These are phyloP conservation scores for Lophiostoma macrostomum DNA, from an alignment of 495 filamentous ascomycete species.

Conservation along the genomic window DNA sequence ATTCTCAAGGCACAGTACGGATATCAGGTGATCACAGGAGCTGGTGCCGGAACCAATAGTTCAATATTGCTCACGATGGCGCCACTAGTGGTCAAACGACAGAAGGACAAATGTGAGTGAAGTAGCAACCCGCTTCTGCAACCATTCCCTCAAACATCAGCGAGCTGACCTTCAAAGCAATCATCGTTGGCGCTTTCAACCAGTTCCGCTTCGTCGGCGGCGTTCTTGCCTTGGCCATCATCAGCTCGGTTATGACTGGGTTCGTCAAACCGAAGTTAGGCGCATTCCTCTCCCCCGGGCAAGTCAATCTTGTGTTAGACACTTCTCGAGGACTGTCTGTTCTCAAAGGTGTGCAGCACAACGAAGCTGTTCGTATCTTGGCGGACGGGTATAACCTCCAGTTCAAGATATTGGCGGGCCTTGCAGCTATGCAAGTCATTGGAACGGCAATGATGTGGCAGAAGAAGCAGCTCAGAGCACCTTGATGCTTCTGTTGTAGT, in stretches of 20 bases:
- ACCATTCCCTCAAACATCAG: neutral
- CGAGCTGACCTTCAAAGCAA: neutral
- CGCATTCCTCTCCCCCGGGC: neutral
- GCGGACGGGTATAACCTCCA: neutral
- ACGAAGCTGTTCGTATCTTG: neutral
- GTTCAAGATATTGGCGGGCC: neutral
- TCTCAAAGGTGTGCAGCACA: neutral
- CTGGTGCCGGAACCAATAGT: neutral
- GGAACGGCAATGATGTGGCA: slow-evolving; percentile 2
- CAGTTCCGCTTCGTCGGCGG: neutral
- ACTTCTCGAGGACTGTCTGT: neutral
- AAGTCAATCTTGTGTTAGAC: neutral
- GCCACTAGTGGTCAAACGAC: neutral
- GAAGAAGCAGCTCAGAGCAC: slow-evolving; percentile 2
- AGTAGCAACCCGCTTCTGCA: too few species aligned
- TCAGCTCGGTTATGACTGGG: neutral
- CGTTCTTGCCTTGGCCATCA: neutral
- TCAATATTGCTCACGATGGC: neutral
- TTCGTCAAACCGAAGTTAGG: neutral
- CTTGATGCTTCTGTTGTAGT: too few species aligned
- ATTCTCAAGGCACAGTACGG: neutral
- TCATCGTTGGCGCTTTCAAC: neutral
- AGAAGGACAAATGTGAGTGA: neutral
- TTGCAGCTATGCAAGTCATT: slow-evolving; percentile 1
- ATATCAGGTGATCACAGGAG: neutral